Conservation (phyloP, 805 yeast genomes). For the Wickerhamomyces bovis region DNA sequence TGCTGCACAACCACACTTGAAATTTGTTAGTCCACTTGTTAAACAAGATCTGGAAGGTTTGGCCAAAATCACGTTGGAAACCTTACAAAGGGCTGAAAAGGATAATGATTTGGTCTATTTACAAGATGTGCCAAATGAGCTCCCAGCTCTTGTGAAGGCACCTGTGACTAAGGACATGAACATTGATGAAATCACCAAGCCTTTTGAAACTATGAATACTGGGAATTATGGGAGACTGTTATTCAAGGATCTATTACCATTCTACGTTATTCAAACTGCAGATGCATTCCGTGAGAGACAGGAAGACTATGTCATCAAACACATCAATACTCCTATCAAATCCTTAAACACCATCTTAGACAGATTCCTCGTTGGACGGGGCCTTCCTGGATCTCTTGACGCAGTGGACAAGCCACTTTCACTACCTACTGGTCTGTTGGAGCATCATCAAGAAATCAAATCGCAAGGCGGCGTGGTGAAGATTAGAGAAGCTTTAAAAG, state of each 20-base stretch:
- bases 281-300: conserved; percentile 65
- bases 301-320: conserved; percentile 41
- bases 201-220: conserved; percentile 21
- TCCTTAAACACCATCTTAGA: conserved; percentile 40
- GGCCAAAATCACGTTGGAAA: conserved; percentile 34
- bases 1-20: conserved; percentile 32
- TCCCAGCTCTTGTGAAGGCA: conserved; percentile 41
- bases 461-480: conserved; percentile 45
- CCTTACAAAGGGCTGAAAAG: conserved; percentile 51
- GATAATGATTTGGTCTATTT: conserved; percentile 81
- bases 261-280: conserved; percentile 55
- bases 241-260: conserved; percentile 65
- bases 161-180: conserved; percentile 48
- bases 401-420: conserved; percentile 47
- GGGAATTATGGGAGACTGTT: conserved; percentile 27
- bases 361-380: conserved; percentile 38
- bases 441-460: conserved; percentile 48
- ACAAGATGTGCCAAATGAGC: conserved; percentile 51
- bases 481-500: conserved; percentile 37
- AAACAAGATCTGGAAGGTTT: conserved; percentile 51
- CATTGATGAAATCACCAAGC: conserved; percentile 30
- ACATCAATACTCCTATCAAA: conserved; percentile 42
- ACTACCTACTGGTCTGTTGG: conserved; percentile 51
- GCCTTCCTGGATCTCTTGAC: conserved; percentile 60
- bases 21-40: conserved; percentile 38